These are phyloP conservation scores for Staphylotrichum longicolle DNA, from an alignment of 495 filamentous ascomycete genomes.

Conservation along the genomic window DNA sequence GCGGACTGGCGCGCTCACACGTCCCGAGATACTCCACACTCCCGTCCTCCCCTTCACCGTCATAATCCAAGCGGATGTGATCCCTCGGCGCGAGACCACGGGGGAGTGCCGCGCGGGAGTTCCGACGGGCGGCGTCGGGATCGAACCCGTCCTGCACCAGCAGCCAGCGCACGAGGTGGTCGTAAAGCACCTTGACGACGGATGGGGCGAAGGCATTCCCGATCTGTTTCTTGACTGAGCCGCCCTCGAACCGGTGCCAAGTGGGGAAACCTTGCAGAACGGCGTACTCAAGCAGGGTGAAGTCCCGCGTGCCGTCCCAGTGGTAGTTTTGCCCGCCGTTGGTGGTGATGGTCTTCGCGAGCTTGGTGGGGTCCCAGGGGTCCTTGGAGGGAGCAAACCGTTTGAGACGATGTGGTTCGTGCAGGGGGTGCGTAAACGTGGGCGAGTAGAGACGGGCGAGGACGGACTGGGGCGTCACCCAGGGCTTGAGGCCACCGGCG, in stretches of 20 bases:
- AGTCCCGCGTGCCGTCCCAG: constrained; percentile 62
- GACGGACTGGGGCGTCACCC: constrained; percentile 33
- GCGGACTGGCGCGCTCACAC: no score
- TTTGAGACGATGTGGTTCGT: constrained; percentile 29
- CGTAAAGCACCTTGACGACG: constrained; percentile 59
- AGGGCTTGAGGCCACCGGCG: constrained; percentile 26
- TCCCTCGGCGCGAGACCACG: not conserved
- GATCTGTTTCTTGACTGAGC: constrained; percentile 63
- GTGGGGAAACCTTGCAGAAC: constrained; percentile 72
- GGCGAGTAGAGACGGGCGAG: constrained; percentile 39
- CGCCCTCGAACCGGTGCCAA: constrained; percentile 57
- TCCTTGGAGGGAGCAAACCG: constrained; percentile 31
- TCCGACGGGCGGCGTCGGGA: not conserved
- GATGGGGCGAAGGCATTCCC: constrained; percentile 82
- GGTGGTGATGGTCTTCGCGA: constrained; percentile 65
- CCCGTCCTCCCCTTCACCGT: not conserved
- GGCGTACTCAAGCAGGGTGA: constrained; percentile 72
- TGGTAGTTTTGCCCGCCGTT: constrained; percentile 68
- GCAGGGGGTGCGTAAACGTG: constrained; percentile 43
- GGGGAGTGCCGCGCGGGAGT: not conserved
- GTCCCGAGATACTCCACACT: no score
- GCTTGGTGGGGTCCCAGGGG: constrained; percentile 37
- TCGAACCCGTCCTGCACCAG: constrained; percentile 51
- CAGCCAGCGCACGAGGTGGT: constrained; percentile 56
- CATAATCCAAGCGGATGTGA: not conserved